Base-by-base conservation (phyloP, 2,329 filamentous ascomycete species). In the Albophoma yamanashiensis region DNA sequence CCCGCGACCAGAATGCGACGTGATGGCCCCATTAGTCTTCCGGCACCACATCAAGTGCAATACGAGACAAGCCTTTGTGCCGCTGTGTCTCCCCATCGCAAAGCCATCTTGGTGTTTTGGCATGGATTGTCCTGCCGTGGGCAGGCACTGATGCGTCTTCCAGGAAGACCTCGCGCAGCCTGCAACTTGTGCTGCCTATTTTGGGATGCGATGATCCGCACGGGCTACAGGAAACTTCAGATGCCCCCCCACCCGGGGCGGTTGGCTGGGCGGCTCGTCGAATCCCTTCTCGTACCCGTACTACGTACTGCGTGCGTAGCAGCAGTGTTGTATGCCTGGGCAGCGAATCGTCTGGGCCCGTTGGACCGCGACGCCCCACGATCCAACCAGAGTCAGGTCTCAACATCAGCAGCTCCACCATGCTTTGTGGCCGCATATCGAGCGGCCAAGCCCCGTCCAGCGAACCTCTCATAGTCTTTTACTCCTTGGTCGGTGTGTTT, bases 401-500 rank as follows among this genome's bases (percentile, higher is more conserved):
- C 64, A 66, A 66, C 64, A 65, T 65, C 66, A 60, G 52, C 66
- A 62, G 64, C 67, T 69, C 70, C 71, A 72, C 71, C 68, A 65
- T 67, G 69, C 69, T 68, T 68, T 67, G 64, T 64, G 71, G 71
- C 69, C 71, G 70, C 71, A 71, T 71, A 67, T 66, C 59, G 63
- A 63, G 63, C 71, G 70, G 68, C 70, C 70, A 63, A 55, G 50
- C 31, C 31, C 50, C 50, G 8, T 36, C 31, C 20, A 22, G 50
- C 50, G 50, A 50, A 39, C 59, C 60, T 62, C 34, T 60, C 50
- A 22, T 39, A 43, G 55, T 31, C 59, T 25, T 47, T n/a, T 45
- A 64, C 65, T 67, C 66, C 65, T 70, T 68, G 68, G 71, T 72
- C 71, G 71, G 71, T 73, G 71, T 72, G 69, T 71, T 71, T 69